Evolutionary conservation across 768 basidiomycete species (phyloP).

Genomic region (Dioszegia crocea): DNA sequence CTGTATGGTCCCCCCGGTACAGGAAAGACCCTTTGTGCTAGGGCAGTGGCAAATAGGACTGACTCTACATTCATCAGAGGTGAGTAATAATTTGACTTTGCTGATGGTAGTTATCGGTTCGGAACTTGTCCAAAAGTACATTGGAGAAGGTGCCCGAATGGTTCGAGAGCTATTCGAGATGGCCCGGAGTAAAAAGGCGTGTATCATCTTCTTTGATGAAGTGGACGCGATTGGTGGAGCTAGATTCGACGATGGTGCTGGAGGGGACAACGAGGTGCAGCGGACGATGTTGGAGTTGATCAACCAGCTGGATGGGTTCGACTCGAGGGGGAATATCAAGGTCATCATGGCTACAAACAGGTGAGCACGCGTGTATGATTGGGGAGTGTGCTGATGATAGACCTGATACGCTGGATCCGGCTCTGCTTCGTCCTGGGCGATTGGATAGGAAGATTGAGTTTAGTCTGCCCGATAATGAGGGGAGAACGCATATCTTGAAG

Average conservation of each 20-base stretch:
- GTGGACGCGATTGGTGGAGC: constrained; percentile 98
- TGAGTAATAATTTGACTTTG: constrained; percentile 8
- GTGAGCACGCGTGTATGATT: constrained; percentile 55
- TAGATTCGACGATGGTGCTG: constrained; percentile 95
- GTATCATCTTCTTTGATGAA: constrained; percentile 99
- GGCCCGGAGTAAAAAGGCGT: constrained; percentile 97
- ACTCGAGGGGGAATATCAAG: constrained; percentile 98
- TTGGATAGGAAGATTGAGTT: constrained; percentile 97
- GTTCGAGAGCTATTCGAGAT: constrained; percentile 98
- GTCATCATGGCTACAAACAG: constrained; percentile 99
- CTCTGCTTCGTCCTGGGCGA: constrained; percentile 88
- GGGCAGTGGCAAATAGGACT: constrained; percentile 96
- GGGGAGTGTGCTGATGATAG: constrained; percentile 53
- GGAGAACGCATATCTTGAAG: constrained; percentile 89
- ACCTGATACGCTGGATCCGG: constrained; percentile 96
- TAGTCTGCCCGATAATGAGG: constrained; percentile 87
- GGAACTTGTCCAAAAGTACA: constrained; percentile 99
- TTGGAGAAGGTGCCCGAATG: constrained; percentile 98
- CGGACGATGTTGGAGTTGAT: constrained; percentile 98
- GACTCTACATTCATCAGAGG: constrained; percentile 95
- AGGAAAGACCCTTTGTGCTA: constrained; percentile 95
- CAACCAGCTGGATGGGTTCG: constrained; percentile 97
- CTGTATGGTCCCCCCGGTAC: constrained; percentile 64
- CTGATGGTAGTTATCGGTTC: constrained; percentile 74
- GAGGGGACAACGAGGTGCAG: constrained; percentile 98